Conservation (phyloP, 306 rosid genomes). For the Sicyos baderoa region DNA sequence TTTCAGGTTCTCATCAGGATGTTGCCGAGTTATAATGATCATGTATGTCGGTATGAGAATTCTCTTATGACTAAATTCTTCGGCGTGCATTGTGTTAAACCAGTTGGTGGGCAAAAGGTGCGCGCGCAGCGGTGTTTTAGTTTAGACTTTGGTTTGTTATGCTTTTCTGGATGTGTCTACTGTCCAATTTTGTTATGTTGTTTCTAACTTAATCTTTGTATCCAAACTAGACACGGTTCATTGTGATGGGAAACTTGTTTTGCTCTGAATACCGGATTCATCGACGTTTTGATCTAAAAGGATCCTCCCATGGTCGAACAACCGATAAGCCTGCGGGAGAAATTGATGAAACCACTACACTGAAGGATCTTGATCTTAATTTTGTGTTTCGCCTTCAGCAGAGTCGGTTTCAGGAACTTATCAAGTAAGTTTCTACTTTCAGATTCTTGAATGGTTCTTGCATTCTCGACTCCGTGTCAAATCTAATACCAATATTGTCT, state of each 20-base stretch:
- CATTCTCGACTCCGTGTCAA: neutral
- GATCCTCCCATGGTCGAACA: slow-evolving; percentile 89
- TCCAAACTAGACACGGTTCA: slow-evolving; percentile 67
- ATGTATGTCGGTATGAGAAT: slow-evolving; percentile 55
- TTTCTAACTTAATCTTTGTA: slow-evolving; percentile 4
- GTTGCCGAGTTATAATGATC: slow-evolving; percentile 76
- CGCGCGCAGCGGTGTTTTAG: neutral
- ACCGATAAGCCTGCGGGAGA: slow-evolving; percentile 73
- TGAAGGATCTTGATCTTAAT: slow-evolving; percentile 93
- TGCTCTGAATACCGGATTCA: slow-evolving; percentile 93
- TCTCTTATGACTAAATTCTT: slow-evolving; percentile 88
- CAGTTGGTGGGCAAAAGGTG: slow-evolving; percentile 91
- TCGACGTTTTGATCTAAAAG: slow-evolving; percentile 87
- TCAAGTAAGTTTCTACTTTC: slow-evolving; percentile 44
- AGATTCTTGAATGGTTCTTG: neutral
- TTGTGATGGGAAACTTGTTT: slow-evolving; percentile 98
- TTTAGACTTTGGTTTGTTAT: neutral
- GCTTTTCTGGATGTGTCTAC: neutral
- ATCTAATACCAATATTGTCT: neutral
- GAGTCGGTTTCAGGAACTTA: slow-evolving; percentile 55
- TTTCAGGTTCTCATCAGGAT: slow-evolving; percentile 84
- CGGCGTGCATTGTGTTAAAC: slow-evolving; percentile 96
- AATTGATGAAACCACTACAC: slow-evolving; percentile 95
- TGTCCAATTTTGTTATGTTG: neutral
- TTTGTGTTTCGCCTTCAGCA: slow-evolving; percentile 70